Conservation (phyloP, 2,329 filamentous ascomycete species). For the Paraphoma chrysanthemicola region DNA sequence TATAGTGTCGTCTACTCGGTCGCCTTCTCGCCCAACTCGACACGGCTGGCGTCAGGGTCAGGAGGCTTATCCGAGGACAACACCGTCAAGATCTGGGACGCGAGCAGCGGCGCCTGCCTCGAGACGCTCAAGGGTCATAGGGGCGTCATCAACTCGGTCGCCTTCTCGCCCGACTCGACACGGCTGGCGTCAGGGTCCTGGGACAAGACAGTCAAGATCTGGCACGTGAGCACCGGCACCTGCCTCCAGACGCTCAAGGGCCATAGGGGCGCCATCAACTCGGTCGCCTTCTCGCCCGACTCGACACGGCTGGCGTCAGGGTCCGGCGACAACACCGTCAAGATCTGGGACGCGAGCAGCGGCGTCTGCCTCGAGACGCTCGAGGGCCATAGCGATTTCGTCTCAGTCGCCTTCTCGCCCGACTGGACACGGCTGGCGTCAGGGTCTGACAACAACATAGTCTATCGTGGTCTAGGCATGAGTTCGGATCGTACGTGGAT, state of each 20-base stretch:
- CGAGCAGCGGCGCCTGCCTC: no score
- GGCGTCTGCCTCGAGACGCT: slow-evolving; percentile 8
- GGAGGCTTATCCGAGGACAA: slow-evolving; percentile 9
- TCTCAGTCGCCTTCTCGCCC: slow-evolving; percentile 10
- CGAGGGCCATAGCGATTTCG: slow-evolving; percentile 15
- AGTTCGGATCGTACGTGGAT: slow-evolving; percentile 24
- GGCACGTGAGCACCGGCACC: no score
- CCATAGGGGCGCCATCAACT: no score
- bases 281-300: no score
- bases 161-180: slow-evolving; percentile 6
- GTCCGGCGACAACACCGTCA: not conserved
- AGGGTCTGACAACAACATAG: slow-evolving; percentile 1
- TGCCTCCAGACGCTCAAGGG: no score
- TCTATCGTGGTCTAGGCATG: slow-evolving; percentile 25
- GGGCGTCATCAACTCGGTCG: not conserved
- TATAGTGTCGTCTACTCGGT: slow-evolving; percentile 20
- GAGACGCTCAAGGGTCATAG: slow-evolving; percentile 10
- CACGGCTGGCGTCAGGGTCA: slow-evolving; percentile 22
- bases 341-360: slow-evolving; percentile 1
- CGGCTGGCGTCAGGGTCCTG: not conserved
- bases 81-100: slow-evolving; percentile 15
- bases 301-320: no score
- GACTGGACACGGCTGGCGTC: no score
- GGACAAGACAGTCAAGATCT: no score
- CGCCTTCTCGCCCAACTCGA: slow-evolving; percentile 24